Conservation (phyloP, 2,329 filamentous ascomycete genomes). For the Exophiala viscosa region DNA sequence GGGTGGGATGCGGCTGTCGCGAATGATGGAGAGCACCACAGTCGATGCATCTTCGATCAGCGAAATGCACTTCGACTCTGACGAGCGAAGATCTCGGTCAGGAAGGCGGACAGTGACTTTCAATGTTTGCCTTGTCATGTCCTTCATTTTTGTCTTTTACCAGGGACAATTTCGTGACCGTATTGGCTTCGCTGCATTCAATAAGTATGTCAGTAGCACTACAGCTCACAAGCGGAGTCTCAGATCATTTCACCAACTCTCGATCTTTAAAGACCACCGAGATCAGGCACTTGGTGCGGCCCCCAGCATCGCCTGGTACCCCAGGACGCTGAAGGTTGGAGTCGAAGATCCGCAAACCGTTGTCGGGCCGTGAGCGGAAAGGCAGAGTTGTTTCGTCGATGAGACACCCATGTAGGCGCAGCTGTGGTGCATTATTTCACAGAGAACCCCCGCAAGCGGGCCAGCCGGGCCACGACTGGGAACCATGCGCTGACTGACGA, state of each 20-base stretch:
- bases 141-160: background rate
- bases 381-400: background rate
- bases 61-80: constrained; percentile 2
- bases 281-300: no score
- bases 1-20: background rate
- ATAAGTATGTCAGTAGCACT: no score
- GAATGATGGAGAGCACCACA: background rate
- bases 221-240: no score
- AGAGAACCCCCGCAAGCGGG: background rate
- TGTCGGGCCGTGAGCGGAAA: constrained; percentile 6
- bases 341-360: background rate
- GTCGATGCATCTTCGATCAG: background rate
- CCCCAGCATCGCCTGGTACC: background rate
- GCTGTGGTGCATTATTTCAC: background rate
- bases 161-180: background rate
- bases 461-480: background rate
- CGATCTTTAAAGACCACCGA: no score
- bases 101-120: background rate
- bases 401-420: background rate
- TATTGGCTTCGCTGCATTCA: no score
- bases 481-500: no score
- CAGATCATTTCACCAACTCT: no score
- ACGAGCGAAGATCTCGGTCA: background rate
- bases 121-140: background rate
- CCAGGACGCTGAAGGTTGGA: background rate